A percentile compares a stretch with the other conserved stretches of the same genome.
Conservation (phyloP, 2,329 filamentous ascomycete genomes). For the Claviceps quebecensis region DNA sequence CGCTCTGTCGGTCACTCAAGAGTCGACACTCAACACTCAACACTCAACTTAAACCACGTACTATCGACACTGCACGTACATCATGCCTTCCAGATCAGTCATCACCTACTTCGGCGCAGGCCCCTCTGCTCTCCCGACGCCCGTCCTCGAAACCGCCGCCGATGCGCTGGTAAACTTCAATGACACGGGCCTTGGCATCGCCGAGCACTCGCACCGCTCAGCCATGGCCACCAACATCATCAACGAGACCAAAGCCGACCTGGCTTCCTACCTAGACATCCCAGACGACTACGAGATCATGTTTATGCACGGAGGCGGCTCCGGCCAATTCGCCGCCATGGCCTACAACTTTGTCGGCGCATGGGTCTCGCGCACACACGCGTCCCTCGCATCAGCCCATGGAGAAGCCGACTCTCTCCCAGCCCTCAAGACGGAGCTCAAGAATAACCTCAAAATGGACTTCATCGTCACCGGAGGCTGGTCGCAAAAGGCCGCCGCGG, state of each 20-base stretch:
- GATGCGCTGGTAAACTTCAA: slow-evolving; percentile 71
- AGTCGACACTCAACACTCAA: no score
- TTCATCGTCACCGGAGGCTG: slow-evolving; percentile 80
- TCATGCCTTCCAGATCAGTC: slow-evolving; percentile 36
- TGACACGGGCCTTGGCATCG: slow-evolving; percentile 65
- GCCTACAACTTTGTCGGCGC: slow-evolving; percentile 72
- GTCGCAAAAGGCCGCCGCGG: slow-evolving; percentile 75
- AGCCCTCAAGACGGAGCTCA: slow-evolving; percentile 42
- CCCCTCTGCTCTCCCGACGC: slow-evolving; percentile 71
- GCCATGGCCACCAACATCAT: slow-evolving; percentile 66
- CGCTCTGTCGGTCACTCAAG: not conserved
- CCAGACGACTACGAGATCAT: slow-evolving; percentile 77
- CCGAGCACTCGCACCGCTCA: slow-evolving; percentile 83
- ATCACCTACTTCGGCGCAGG: slow-evolving; percentile 84
- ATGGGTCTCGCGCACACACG: slow-evolving; percentile 62
- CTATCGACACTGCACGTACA: not conserved
- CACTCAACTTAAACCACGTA: not conserved
- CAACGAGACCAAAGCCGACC: slow-evolving; percentile 59
- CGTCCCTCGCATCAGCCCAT: slow-evolving; percentile 30
- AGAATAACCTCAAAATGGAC: slow-evolving; percentile 61
- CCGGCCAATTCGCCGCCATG: slow-evolving; percentile 67
- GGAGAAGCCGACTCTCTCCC: not conserved
- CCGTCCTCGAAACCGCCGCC: slow-evolving; percentile 64
- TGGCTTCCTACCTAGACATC: slow-evolving; percentile 64
- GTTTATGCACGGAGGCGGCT: slow-evolving; percentile 79